These are phyloP conservation scores for Canavalia ensiformis DNA, from an alignment of 306 rosid genomes.

Conservation along the genomic window DNA sequence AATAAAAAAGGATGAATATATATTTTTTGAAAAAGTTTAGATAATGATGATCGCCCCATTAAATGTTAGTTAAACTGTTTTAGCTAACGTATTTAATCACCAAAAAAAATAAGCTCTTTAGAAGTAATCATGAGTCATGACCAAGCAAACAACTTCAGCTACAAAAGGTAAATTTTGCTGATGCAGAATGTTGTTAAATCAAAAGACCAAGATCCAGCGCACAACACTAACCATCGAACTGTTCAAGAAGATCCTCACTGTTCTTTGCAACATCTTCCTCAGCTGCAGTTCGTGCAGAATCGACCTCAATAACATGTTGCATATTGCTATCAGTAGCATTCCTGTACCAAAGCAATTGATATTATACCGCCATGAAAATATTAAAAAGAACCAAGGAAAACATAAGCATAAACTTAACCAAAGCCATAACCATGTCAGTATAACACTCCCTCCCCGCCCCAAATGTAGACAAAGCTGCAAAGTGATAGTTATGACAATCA, in stretches of 20 bases:
- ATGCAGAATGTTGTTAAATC: neutral
- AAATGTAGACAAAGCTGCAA: neutral
- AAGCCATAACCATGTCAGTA: neutral
- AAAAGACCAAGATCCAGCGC: neutral
- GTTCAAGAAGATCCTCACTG: conserved; percentile 63
- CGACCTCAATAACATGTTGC: conserved; percentile 77
- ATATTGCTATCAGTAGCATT: conserved; percentile 66
- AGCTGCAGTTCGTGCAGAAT: conserved; percentile 65
- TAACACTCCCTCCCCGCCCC: conserved; percentile 5
- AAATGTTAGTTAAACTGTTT: neutral
- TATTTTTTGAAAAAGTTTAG: neutral
- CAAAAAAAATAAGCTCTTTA: neutral
- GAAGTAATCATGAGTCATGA: neutral
- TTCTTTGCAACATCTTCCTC: conserved; percentile 76
- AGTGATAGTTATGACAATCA: neutral
- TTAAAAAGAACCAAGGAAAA: neutral
- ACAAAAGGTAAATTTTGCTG: conserved; percentile 9
- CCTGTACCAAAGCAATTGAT: conserved; percentile 53
- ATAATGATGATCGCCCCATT: neutral
- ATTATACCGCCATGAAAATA: conserved; percentile 7
- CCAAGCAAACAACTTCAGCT: neutral
- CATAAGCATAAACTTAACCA: neutral
- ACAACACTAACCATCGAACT: conserved; percentile 68
- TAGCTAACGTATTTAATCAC: neutral
- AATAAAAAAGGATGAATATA: conserved; percentile 18